Evolutionary conservation across 2,329 filamentous ascomycete species (phyloP), one percentile per base, ranked within the genome.

Genomic region (Juglanconis juglandina): DNA sequence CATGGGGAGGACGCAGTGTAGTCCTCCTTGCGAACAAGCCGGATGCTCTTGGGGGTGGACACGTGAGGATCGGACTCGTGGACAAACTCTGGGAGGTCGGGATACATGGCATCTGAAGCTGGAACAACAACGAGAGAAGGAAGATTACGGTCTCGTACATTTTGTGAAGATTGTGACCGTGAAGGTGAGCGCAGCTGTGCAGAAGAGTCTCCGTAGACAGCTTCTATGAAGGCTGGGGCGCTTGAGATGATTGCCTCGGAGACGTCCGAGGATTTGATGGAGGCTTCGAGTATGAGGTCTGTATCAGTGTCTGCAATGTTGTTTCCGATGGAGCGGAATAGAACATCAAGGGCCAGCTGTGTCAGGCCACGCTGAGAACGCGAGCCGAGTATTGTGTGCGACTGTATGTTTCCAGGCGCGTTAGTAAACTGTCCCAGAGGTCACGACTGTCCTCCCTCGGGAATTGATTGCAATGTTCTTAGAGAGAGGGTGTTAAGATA

Each of bases 321-420:
- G 17, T 84, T 77, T 60, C 86, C 86, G 54, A 96, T 86, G 49
- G 90, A 94, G 64, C 88, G 87, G 76, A 96, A 99, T 53, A 98
- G 82, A 46, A 96, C 84, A 70, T 98, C 94, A 58, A 99, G 87
- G 0, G 92, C 85, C 69, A 99, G 88, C 73, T 99, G 95, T 0
- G 92, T 96, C 57, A 99, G 78, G 64, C 95, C 95, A 65, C 94
- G 88, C 74, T 97, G 91, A 30, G 84, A 86, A 66, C 88, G 89
- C 11, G 91, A 96, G 58, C 95, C 95, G 14, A 99, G 84, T 62
- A 98, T 96, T 0, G 95, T 99, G 73, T 99, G 94, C 64, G 91
- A 96, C 94, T 97, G 70, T 24, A 30, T 51, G 30, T 32, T 24
- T 24, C 24, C 24, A 11, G 1, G 32, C 4, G 24, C 9, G 17